Conservation (phyloP, 192 early-diverging fungal species). For the Coemansia sp. region DNA sequence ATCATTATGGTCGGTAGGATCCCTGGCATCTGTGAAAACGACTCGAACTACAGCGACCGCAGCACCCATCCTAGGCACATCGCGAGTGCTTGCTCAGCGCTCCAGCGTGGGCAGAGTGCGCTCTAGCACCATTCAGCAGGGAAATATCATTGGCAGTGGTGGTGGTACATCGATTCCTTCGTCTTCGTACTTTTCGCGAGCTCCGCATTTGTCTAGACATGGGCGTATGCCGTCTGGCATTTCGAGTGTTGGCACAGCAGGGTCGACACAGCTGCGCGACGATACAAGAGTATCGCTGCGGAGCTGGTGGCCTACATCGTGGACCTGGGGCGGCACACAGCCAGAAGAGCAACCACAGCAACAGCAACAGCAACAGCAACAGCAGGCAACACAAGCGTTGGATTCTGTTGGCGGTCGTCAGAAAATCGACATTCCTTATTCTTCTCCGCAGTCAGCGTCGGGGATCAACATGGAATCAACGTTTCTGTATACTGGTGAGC, state of each 20-base stretch:
- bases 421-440: neutral
- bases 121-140: slow-evolving; percentile 30
- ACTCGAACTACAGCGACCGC: slow-evolving; percentile 36
- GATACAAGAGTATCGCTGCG: slow-evolving; percentile 36
- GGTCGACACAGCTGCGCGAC: slow-evolving; percentile 40
- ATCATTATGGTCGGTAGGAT: slow-evolving; percentile 38
- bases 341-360: neutral
- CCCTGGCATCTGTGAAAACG: slow-evolving; percentile 38
- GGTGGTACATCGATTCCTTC: slow-evolving; percentile 8
- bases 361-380: neutral
- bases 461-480: slow-evolving; percentile 31
- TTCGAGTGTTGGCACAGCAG: slow-evolving; percentile 24
- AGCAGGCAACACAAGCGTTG: neutral
- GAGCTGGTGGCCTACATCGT: slow-evolving; percentile 41
- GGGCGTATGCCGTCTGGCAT: slow-evolving; percentile 27
- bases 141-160: slow-evolving; percentile 4
- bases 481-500: slow-evolving; percentile 45
- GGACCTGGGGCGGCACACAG: slow-evolving; percentile 20
- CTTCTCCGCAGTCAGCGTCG: slow-evolving; percentile 14
- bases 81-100: slow-evolving; percentile 1
- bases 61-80: slow-evolving; percentile 16
- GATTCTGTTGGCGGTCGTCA: neutral
- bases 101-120: slow-evolving; percentile 19
- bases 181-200: slow-evolving; percentile 2
- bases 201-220: neutral